phyloP scores from a whole-genome alignment of 371 early-diverging fungal species.

The Actinomortierella wolfii region DNA sequence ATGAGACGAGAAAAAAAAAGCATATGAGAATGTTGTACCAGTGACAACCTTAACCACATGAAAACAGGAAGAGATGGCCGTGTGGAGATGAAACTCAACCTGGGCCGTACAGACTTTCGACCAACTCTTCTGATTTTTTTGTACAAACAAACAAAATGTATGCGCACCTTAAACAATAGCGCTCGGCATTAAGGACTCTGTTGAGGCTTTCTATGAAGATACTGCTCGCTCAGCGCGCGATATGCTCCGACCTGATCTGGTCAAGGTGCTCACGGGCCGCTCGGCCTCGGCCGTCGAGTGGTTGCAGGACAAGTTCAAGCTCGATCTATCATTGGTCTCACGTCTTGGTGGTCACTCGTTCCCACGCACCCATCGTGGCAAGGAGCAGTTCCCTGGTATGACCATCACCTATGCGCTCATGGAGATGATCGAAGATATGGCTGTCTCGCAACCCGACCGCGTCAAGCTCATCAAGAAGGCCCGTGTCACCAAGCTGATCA shows the following conservation, averaged over 20 bases:
- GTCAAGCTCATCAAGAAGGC: constrained; percentile 83
- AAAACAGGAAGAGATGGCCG: too few relatives aligned
- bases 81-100: too few relatives aligned
- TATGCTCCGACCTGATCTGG: constrained; percentile 81
- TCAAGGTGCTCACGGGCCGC: constrained; percentile 84
- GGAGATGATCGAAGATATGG: constrained; percentile 83
- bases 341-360: constrained; percentile 90
- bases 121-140: background rate
- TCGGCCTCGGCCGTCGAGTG: constrained; percentile 92
- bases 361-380: constrained; percentile 95
- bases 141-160: background rate
- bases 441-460: constrained; percentile 69
- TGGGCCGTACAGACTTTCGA: too few relatives aligned
- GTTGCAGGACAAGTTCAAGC: constrained; percentile 87
- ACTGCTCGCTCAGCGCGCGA: constrained; percentile 89
- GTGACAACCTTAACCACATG: too few relatives aligned
- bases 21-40: too few relatives aligned
- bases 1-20: too few relatives aligned
- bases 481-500: constrained; percentile 66
- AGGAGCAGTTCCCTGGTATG: constrained; percentile 94
- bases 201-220: constrained; percentile 88
- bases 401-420: constrained; percentile 94
- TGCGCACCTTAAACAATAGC: constrained; percentile 9
- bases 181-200: constrained; percentile 77
- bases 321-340: constrained; percentile 87